Base-by-base conservation (phyloP, 2,329 filamentous ascomycete species). In the Exophiala phaeomuriformis region DNA sequence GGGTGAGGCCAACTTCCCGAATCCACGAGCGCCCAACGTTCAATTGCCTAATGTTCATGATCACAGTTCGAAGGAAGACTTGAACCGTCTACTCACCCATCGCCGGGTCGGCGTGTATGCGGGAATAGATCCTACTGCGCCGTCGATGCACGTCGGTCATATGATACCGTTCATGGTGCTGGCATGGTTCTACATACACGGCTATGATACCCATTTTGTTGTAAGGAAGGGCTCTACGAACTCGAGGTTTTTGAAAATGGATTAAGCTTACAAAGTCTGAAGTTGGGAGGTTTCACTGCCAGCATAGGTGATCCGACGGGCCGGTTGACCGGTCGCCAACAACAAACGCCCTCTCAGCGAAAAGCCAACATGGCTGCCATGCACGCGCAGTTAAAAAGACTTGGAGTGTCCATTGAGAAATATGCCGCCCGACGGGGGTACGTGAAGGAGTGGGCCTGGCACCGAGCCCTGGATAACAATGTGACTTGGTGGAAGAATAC, bases 401-500 rank as follows among this genome's bases (percentile, higher is more conserved):
- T 97, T 42, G 95, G 90, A 81, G 61, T 66, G 19, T 89, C 90
- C 61, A 86, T 90, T 32, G 82, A 88, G 44, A 63, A 64, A 0
- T 78, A 88, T 59, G 86, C 80, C 3, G 69, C 71, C 50, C 84
- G 81, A 60, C 82, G 85, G 65, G 84, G 85, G 3, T 86, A 83
- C 65, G 56, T 78, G 29, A 75, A 75, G 55, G 73, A 84, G 42
- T 84, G 79, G 75, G 76, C 80, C 3, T 88, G 86, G 74, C 81
- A 75, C 58, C 80, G 83, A 51, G 80, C 79, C 27, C 64, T 96
- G 36, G 68, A 83, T 30, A 94, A 95, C 72, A 98, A 98, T 69
- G 85, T 82, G 59, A 76, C 77, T 47, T 98, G 93, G 93, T 82
- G 90, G 73, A 81, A 85, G 61, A 81, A 79, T 37, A 71, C 88